Base-by-base conservation (phyloP, 129 eudicot genomes). In the Lonicera japonica region DNA sequence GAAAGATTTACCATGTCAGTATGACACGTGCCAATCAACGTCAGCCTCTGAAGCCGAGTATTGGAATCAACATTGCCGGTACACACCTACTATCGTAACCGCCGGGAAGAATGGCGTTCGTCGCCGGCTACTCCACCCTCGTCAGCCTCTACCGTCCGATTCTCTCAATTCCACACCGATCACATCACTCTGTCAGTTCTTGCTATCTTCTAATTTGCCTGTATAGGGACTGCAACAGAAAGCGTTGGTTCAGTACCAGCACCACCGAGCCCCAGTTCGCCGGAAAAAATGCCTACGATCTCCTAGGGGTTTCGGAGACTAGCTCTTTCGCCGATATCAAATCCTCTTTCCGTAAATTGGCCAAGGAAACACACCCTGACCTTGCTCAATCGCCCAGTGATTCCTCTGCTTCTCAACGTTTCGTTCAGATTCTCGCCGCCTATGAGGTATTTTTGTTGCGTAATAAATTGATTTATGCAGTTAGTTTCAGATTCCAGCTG, bases 341-440 rank as follows among this genome's bases (percentile, higher is more conserved):
- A 63, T 75, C 81, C 11, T 78, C 83, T 18, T 92, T 92, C 25
- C 88, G 84, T 34, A 85, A 82, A 66, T 79, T 92, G 64, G 98
- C 96, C 0, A 92, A 92, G 69, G 80, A 82, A 75, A 92, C 96
- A 45, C 98, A 92, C 66, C 98, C 98, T 16, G 96, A 92, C 61
- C 79, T 85, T 6, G 84, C 77, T 70, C 78, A 71, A 43, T 79
- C 81, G 57, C 64, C 70, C 16, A 11, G 55, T 24, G 39, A 74
- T 65, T 58, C 84, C 15, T 63, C 78, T 9, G 70, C 81, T 70
- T 71, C 91, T 34, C 65, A 70, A 5, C 83, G 77, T 43, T 92
- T 92, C 64, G 38, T 92, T 52, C 82, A 82, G 70, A 85, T 92
- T 53, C 94, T 85, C 48, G 98, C 98, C 21, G 98, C 98, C 52